Conservation (phyloP, 345 rosid genomes). For the Angophora floribunda region DNA sequence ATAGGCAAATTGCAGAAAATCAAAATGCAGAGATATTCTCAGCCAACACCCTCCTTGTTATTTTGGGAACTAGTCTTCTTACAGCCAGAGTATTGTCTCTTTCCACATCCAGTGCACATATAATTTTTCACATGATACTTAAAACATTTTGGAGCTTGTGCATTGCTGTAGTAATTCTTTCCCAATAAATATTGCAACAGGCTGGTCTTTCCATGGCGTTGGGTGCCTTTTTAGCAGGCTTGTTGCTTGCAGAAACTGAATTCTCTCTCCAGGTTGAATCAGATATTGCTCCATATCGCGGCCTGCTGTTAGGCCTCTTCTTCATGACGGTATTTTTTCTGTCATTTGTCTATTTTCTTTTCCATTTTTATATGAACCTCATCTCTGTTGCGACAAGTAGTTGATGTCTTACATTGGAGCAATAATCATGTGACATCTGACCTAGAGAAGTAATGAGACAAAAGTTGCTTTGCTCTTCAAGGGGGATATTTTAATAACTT, state of each 20-base stretch:
- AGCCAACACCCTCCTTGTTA: slow-evolving; percentile 91
- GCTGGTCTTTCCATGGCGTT: slow-evolving; percentile 99
- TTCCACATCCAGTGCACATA: neutral
- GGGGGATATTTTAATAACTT: neutral
- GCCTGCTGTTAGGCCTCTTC: slow-evolving; percentile 95
- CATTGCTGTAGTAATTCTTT: neutral
- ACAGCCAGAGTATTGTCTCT: slow-evolving; percentile 82
- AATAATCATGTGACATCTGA: neutral
- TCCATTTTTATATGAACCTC: neutral
- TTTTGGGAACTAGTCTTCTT: slow-evolving; percentile 96
- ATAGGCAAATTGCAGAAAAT: slow-evolving; percentile 95
- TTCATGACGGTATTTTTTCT: slow-evolving; percentile 81
- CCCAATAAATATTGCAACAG: slow-evolving; percentile 20
- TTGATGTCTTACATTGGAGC: neutral
- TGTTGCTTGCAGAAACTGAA: slow-evolving; percentile 99
- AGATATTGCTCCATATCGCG: slow-evolving; percentile 98
- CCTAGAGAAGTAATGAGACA: neutral
- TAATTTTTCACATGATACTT: neutral
- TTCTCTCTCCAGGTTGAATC: slow-evolving; percentile 99
- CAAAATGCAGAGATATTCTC: slow-evolving; percentile 98
- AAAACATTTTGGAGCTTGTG: neutral
- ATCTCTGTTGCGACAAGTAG: neutral
- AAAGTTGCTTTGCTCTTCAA: neutral
- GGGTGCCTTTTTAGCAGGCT: slow-evolving; percentile 98
- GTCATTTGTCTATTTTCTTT: neutral